These are phyloP conservation scores for Crithidia sp. DNA, from an alignment of 208 protist genomes.

Conservation along the genomic window DNA sequence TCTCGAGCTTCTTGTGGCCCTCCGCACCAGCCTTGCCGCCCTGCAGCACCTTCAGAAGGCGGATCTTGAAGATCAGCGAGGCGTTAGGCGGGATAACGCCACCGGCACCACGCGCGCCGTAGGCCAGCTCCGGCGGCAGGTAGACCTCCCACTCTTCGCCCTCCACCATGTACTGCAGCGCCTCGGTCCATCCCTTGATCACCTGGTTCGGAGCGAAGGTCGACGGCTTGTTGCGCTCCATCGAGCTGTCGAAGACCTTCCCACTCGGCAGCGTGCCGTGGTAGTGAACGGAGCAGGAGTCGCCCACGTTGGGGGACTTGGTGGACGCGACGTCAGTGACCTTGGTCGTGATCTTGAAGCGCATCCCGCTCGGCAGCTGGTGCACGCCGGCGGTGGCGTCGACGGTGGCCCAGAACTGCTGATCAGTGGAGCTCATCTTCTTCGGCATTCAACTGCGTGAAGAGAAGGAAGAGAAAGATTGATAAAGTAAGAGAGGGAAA, in stretches of 20 bases:
- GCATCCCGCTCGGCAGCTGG: constrained; percentile 80
- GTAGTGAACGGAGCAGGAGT: constrained; percentile 85
- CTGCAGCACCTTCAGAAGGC: constrained; percentile 67
- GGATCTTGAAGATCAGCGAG: constrained; percentile 81
- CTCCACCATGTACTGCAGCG: constrained; percentile 86
- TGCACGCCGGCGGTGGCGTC: constrained; percentile 45
- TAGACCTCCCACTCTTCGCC: constrained; percentile 89
- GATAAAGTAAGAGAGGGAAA: neutral
- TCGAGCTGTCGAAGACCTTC: constrained; percentile 85
- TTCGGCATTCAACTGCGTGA: constrained; percentile 22
- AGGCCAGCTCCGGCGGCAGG: constrained; percentile 75
- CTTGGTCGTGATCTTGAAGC: constrained; percentile 67
- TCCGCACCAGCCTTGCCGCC: constrained; percentile 58
- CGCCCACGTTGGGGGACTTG: constrained; percentile 49
- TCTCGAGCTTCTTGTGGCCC: constrained; percentile 58
- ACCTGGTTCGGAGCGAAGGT: constrained; percentile 76
- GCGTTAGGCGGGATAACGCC: constrained; percentile 70
- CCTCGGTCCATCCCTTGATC: constrained; percentile 88
- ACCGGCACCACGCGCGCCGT: constrained; percentile 66
- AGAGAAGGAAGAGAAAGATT: constrained; percentile 15
- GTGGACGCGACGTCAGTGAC: constrained; percentile 33
- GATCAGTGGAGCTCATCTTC: constrained; percentile 30
- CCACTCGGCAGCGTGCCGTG: constrained; percentile 69
- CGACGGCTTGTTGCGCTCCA: constrained; percentile 60
- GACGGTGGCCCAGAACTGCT: constrained; percentile 56